Evolutionary conservation across 1,284 basidiomycete species (phyloP), one percentile per base, ranked within the genome.

Genomic region (Polyporus tsugae): DNA sequence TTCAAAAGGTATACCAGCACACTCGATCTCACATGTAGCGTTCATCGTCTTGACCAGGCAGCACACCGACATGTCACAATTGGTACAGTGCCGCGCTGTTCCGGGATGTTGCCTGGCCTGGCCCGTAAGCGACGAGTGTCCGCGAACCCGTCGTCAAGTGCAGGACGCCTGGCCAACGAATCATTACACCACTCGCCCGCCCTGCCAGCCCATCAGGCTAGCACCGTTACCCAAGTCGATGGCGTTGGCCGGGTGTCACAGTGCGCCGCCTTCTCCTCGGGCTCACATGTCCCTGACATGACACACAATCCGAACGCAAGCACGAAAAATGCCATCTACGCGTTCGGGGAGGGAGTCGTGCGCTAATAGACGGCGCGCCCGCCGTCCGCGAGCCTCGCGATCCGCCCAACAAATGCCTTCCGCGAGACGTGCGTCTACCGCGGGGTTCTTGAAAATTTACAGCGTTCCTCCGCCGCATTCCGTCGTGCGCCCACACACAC

Each of bases 391-490:
- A 58, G 55, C 15, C 10, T 58, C 55, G 55, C 35, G 55, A 38
- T 58, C 35, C 35, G 55, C 38, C 38, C 35, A 33, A n/a, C 35
- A 7, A 38, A 38, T n/a, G 33, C 35, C 55, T 17, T 57, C 52
- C 13, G 46, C 22, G 46, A 17, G 44, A 46, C 52, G 52, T 55
- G 52, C 52, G 52, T 13, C 52, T 55, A 55, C 11, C 52, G 10
- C 11, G 22, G 17, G 33, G 35, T 33, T 58, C 55, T 29, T 35
- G 55, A 58, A 58, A 58, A 58, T 36, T 58, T 58, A 9, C 55
- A 9, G 29, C 19, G 35, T 58, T 38, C 19, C 35, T 11, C 19
- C 33, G 13, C 33, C 52, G 52, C 15, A 13, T 35, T 35, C 52
- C 13, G 11, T 55, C 52, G 52, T 49, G 46, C 52, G 29, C 52